Percentiles rank a stretch among this genome's conserved stretches.
Evolutionary conservation across 495 filamentous ascomycete species (phyloP).

Genomic region (Copromyces sp.): DNA sequence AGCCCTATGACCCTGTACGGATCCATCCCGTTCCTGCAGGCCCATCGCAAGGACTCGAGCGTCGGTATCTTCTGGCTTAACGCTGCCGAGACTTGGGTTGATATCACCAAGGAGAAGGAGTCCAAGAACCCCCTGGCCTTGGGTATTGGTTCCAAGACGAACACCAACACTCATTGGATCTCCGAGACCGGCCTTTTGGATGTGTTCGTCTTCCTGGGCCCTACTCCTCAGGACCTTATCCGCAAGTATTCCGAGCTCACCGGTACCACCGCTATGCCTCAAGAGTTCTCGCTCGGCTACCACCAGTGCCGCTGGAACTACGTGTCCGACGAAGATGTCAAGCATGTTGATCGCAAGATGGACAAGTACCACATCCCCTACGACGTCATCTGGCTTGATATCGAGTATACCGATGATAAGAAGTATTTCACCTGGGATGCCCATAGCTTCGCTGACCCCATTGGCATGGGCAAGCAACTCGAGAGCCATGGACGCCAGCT

Average conservation of each 20-base stretch:
- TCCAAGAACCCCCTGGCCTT: constrained; percentile 68
- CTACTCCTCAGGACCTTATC: constrained; percentile 68
- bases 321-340: constrained; percentile 90
- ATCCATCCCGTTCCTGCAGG: constrained; percentile 93
- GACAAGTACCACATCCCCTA: constrained; percentile 92
- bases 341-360: constrained; percentile 90
- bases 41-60: constrained; percentile 83
- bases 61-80: constrained; percentile 99
- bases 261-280: constrained; percentile 81
- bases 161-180: constrained; percentile 91
- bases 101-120: constrained; percentile 75
- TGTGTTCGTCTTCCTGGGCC: constrained; percentile 88
- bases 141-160: constrained; percentile 54
- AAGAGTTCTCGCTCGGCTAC: constrained; percentile 84
- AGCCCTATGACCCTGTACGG: constrained; percentile 99
- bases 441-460: constrained; percentile 73
- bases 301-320: constrained; percentile 99
- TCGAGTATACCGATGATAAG: constrained; percentile 91
- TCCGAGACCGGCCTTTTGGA: constrained; percentile 86
- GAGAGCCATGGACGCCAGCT: constrained; percentile 78
- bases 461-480: constrained; percentile 78
- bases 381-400: constrained; percentile 97
- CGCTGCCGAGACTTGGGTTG: constrained; percentile 93
- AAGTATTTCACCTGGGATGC: constrained; percentile 98
- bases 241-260: constrained; percentile 84